A percentile compares a stretch with the other conserved stretches of the same genome.
Conservation (phyloP, 805 yeast genomes). For the Nakazawaea populi region DNA sequence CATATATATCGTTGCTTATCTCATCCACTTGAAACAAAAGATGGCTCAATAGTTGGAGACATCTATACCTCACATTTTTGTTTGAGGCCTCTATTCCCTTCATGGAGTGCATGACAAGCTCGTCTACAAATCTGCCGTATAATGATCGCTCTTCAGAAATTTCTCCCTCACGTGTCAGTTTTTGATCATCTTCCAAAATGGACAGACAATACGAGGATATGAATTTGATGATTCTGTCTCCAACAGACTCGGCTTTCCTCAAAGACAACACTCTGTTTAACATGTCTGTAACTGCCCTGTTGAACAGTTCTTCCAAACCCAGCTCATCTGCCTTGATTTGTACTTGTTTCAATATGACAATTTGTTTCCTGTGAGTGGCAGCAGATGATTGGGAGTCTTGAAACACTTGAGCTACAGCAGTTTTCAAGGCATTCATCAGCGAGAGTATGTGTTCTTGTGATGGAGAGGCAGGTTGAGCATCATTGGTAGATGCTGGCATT, state of each 20-base stretch:
- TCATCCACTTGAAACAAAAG: constrained; percentile 69
- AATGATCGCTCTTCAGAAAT: constrained; percentile 26
- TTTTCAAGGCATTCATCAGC: constrained; percentile 22
- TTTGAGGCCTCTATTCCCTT: constrained; percentile 76
- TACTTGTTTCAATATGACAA: constrained; percentile 53
- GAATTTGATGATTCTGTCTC: constrained; percentile 72
- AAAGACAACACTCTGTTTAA: constrained; percentile 61
- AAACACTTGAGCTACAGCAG: constrained; percentile 60
- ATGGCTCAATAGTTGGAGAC: constrained; percentile 68
- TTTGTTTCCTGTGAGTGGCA: constrained; percentile 73
- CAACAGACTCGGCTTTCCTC: constrained; percentile 64
- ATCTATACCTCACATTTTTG: constrained; percentile 72
- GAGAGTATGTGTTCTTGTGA: background rate
- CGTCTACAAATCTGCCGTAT: constrained; percentile 50
- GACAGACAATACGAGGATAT: constrained; percentile 52
- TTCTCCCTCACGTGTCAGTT: constrained; percentile 14
- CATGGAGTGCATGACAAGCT: constrained; percentile 59
- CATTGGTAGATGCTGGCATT: background rate
- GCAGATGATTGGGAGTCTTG: constrained; percentile 73
- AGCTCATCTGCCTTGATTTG: constrained; percentile 49
- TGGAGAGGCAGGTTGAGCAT: too few relatives aligned
- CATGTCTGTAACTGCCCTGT: constrained; percentile 50
- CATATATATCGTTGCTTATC: constrained; percentile 66
- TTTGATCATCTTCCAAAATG: constrained; percentile 31
- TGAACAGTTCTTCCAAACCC: constrained; percentile 53